Evolutionary conservation across 2,329 filamentous ascomycete genomes (phyloP), one percentile per base, ranked within the genome.

Genomic region (Penicillium capsulatum): DNA sequence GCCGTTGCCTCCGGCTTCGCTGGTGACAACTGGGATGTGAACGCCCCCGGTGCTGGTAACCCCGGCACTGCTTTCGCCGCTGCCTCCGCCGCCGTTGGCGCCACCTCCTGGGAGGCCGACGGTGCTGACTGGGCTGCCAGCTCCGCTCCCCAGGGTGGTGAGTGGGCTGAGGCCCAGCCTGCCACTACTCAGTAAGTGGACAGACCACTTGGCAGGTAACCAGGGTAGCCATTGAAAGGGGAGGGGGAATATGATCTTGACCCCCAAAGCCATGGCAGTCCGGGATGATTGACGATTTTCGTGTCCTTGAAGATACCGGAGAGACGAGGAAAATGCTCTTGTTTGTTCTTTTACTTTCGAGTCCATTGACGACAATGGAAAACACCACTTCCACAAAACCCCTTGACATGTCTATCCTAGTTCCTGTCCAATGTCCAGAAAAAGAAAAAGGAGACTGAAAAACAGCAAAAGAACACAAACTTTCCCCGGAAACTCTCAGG

Each of bases 21-120:
- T 52, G 69, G 70, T 64, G 81, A 75, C 60, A 90, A 95, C 74
- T 96, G 91, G 89, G 90, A 95, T 67, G 82, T 86, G 61, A 58
- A 60, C 51, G 77, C 80, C 58, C 75, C 74, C 50, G 76, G 75
- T 61, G 81, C 84, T 58, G 71, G 73, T 50, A 76, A 73, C 61
- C 75, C 80, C 57, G 75, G 80, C 57, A 75, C 79, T 63, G 77
- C 80, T 61, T 81, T 84, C 62, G 75, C 79, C 64, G 76, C 81
- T 64, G 79, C 75, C 61, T 87, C 83, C 83, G 48, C 76, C 55
- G 79, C 72, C 53, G 71, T 61, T 54, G 74, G 77, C 57, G 72
- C 73, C 55, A 72, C 79, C 59, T 73, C 70, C 63, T 83, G 83
- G 75, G 82, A 81, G 71, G 72, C 72, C 59, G 72, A 70, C 45